A percentile compares a stretch with the other conserved stretches of the same genome.
Evolutionary conservation across 164 flowering plant genomes (phyloP).

Genomic region (Amborella trichopoda): DNA sequence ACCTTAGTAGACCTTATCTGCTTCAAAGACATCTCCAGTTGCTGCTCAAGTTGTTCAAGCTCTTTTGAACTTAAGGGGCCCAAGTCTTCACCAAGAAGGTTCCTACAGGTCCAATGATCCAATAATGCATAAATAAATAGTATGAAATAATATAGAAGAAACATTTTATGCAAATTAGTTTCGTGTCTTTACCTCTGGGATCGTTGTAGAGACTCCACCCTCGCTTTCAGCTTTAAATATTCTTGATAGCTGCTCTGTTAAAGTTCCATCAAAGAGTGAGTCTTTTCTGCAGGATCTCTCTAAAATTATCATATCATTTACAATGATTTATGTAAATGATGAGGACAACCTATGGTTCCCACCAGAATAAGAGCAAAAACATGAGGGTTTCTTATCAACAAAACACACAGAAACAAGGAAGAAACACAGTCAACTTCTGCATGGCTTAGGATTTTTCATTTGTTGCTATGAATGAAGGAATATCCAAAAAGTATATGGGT

Average conservation of each 20-base stretch:
- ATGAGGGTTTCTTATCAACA: background rate
- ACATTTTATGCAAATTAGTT: background rate
- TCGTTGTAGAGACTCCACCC: slow-evolving; percentile 33
- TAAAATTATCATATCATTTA: background rate
- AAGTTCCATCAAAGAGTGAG: background rate
- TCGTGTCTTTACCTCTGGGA: slow-evolving; percentile 27
- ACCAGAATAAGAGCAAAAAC: background rate
- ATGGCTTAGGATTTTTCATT: too few relatives aligned
- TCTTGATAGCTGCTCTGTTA: slow-evolving; percentile 38
- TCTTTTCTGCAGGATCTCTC: background rate
- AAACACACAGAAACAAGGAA: background rate
- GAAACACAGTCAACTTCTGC: background rate
- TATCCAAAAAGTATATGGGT: too few relatives aligned
- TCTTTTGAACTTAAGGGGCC: slow-evolving; percentile 28
- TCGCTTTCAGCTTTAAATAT: slow-evolving; percentile 36
- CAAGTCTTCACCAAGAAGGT: slow-evolving; percentile 48
- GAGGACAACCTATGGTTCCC: background rate
- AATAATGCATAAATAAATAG: background rate
- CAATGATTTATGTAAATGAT: background rate
- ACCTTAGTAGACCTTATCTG: slow-evolving; percentile 41
- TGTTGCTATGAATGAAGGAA: too few relatives aligned
- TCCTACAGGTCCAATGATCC: slow-evolving; percentile 12
- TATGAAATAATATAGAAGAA: background rate
- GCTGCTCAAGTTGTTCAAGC: slow-evolving; percentile 45
- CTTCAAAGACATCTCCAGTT: slow-evolving; percentile 32